Percentiles rank a stretch among this genome's conserved stretches.
Conservation (phyloP, 306 rosid genomes). For the Rubus parviflorus region DNA sequence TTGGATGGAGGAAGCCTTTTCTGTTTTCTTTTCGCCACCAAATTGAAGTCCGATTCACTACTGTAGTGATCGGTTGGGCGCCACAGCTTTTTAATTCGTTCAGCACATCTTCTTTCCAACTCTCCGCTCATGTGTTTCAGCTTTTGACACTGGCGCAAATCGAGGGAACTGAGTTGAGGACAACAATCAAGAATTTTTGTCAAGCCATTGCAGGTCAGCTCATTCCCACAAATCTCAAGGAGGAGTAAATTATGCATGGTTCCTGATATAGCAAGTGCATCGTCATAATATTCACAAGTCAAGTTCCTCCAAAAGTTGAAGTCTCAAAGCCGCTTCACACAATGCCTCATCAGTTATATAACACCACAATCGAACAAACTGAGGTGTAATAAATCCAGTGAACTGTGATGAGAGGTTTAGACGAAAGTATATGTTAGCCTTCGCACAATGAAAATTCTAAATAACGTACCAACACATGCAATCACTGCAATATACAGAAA, state of each 20-base stretch:
- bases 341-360: background rate
- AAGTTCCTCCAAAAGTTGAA: background rate
- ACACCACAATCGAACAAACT: background rate
- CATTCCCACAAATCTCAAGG: background rate
- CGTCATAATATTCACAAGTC: background rate
- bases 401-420: background rate
- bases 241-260: background rate
- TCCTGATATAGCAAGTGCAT: background rate
- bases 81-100: too few species aligned
- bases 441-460: background rate
- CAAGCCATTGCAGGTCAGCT: background rate
- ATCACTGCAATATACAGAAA: too few species aligned
- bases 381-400: background rate
- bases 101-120: background rate
- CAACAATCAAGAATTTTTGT: background rate
- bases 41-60: too few species aligned
- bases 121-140: background rate
- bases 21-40: too few species aligned
- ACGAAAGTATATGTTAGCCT: background rate
- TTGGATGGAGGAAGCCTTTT: too few species aligned
- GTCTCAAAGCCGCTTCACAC: background rate
- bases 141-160: background rate
- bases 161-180: background rate
- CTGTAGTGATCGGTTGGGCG: too few species aligned
- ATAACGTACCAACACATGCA: background rate